These are phyloP conservation scores for Aspergillus arachidicola DNA, from an alignment of 2,329 filamentous ascomycete species.

Conservation along the genomic window DNA sequence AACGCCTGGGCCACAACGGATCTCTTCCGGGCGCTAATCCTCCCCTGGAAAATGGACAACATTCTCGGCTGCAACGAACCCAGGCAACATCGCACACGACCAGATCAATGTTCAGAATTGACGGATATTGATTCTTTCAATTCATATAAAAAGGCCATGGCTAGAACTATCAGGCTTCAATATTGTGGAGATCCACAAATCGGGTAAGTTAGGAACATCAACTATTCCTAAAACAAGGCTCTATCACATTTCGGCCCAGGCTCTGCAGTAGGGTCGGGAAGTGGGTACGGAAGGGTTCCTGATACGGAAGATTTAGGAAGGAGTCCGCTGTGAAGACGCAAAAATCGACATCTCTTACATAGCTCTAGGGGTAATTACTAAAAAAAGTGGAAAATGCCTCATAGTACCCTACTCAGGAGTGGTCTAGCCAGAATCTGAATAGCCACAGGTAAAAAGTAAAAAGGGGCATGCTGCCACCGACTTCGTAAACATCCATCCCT, in stretches of 20 bases:
- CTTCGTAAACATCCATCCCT: not conserved
- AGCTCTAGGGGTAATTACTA: conserved; percentile 3
- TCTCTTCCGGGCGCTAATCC: conserved; percentile 19
- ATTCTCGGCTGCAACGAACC: not conserved
- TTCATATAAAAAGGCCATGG: not conserved
- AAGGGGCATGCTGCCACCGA: not conserved
- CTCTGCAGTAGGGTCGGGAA: conserved; percentile 8
- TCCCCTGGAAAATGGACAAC: not conserved
- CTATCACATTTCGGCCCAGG: conserved; percentile 9
- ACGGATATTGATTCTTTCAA: not conserved
- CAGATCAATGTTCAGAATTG: not conserved
- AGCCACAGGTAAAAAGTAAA: not conserved
- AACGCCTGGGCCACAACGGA: conserved; percentile 25
- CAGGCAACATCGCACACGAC: conserved; percentile 2
- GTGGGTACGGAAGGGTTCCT: conserved; percentile 11
- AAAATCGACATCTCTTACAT: conserved; percentile 7
- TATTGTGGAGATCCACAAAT: conserved; percentile 8
- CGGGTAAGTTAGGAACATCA: conserved; percentile 12
- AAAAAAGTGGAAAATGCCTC: conserved; percentile 13
- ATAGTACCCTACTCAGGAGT: conserved; percentile 1
- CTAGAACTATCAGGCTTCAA: not conserved
- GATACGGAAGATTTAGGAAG: conserved; percentile 21
- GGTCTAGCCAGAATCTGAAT: conserved; percentile 4
- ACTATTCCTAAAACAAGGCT: conserved; percentile 1
- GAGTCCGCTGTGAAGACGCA: conserved; percentile 4